Conservation (phyloP, 371 early-diverging fungal species). For the Mortierella sp. region DNA sequence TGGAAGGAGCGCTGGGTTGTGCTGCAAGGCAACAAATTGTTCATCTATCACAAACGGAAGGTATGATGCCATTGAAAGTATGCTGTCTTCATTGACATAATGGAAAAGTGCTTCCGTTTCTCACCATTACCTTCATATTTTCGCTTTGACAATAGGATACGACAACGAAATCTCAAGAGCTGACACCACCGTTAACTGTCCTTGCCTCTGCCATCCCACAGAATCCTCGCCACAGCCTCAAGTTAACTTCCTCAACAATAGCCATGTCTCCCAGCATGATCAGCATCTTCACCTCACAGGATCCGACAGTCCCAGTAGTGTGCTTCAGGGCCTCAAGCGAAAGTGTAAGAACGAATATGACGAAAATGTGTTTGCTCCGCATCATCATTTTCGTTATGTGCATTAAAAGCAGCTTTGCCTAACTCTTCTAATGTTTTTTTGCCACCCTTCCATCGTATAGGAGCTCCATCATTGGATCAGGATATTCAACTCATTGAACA, state of each 20-base stretch:
- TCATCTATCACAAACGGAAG: conserved; percentile 38
- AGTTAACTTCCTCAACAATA: conserved; percentile 1
- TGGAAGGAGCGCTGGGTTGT: conserved; percentile 56
- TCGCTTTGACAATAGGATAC: conserved; percentile 28
- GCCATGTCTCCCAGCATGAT: conserved; percentile 39
- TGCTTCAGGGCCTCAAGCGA: conserved; percentile 49
- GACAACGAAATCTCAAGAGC: conserved; percentile 27
- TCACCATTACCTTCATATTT: neutral
- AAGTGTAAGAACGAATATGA: conserved; percentile 25
- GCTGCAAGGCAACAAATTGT: conserved; percentile 36
- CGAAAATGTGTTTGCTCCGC: neutral
- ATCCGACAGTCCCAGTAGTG: conserved; percentile 29
- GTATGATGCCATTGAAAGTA: conserved; percentile 9
- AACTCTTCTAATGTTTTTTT: neutral
- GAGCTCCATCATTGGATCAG: conserved; percentile 47
- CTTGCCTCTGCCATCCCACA: conserved; percentile 21
- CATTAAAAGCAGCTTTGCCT: neutral
- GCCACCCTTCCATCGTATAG: conserved; percentile 1
- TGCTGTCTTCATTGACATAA: neutral
- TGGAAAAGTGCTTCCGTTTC: too few relatives aligned
- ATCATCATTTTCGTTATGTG: neutral
- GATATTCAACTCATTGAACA: conserved; percentile 45
- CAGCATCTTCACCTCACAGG: conserved; percentile 21
- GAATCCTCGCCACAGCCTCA: conserved; percentile 24
- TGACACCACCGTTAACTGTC: conserved; percentile 22